phyloP scores from a whole-genome alignment of 257 asterid genomes.

The Fraxinus excelsior region DNA sequence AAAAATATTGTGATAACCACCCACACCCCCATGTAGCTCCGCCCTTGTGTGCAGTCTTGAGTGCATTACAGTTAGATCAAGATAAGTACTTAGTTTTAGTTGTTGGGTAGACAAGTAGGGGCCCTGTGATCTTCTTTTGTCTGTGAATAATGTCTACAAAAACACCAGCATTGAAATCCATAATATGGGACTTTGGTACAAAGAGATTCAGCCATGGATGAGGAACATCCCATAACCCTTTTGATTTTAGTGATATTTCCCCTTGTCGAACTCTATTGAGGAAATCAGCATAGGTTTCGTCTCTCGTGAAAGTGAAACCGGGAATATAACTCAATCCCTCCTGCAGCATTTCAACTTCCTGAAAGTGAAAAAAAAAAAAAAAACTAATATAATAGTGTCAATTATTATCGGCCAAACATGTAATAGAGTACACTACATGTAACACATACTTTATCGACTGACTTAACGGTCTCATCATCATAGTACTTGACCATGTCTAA shows the following conservation, averaged over 20 bases:
- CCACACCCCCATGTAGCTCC: no score
- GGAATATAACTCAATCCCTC: conserved; percentile 37
- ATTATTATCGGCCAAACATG: no score
- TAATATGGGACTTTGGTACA: conserved; percentile 59
- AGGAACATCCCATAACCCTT: conserved; percentile 44
- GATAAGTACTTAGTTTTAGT: conserved; percentile 39
- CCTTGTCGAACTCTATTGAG: conserved; percentile 55
- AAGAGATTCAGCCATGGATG: conserved; percentile 83
- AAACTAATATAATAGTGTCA: no score
- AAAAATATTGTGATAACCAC: no score
- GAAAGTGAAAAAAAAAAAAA: not conserved
- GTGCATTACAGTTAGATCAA: no score
- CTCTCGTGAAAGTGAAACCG: conserved; percentile 49
- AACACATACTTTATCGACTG: conserved; percentile 41
- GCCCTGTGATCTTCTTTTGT: conserved; percentile 52
- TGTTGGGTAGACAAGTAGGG: conserved; percentile 75
- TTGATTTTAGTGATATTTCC: conserved; percentile 39
- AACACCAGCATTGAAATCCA: conserved; percentile 58
- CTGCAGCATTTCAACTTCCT: conserved; percentile 46
- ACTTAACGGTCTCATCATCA: conserved; percentile 29
- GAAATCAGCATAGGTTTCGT: conserved; percentile 42
- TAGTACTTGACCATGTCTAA: conserved; percentile 61
- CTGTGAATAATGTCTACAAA: conserved; percentile 54
- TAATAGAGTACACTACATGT: no score
- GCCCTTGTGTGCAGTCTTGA: no score